Conservation (phyloP, 164 flowering plant species). For the Kingdonia uniflora region DNA sequence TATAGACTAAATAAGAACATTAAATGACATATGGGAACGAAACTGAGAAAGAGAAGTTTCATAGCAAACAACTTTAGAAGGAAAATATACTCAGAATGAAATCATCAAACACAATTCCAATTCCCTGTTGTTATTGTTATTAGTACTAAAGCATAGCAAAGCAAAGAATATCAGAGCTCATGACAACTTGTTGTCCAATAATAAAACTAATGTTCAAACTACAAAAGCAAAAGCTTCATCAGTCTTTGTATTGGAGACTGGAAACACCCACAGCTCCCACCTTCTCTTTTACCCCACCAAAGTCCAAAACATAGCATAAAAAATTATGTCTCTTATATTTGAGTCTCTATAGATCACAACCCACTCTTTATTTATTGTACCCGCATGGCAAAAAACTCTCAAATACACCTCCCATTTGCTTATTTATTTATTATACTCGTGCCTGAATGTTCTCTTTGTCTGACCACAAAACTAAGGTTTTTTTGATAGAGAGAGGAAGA, state of each 20-base stretch:
- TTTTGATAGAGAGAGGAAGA: constrained; percentile 10
- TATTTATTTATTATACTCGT: constrained; percentile 24
- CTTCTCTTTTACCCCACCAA: constrained; percentile 12
- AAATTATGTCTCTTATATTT: constrained; percentile 4
- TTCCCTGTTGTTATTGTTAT: constrained; percentile 2
- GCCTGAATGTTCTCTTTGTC: constrained; percentile 28
- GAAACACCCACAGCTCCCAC: constrained; percentile 31
- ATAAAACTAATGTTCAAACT: constrained; percentile 19
- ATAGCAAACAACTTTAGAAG: too few relatives aligned
- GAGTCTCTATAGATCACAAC: constrained; percentile 37
- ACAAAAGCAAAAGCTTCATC: constrained; percentile 63
- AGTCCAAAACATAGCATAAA: neutral
- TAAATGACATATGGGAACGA: constrained; percentile 54
- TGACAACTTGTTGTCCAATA: constrained; percentile 17
- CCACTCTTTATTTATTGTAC: constrained; percentile 29
- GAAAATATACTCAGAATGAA: too few relatives aligned
- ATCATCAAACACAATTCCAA: constrained; percentile 42
- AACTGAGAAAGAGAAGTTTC: constrained; percentile 57
- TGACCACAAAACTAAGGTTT: constrained; percentile 24
- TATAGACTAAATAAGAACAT: neutral
- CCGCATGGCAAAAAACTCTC: constrained; percentile 37
- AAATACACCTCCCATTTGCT: constrained; percentile 6
- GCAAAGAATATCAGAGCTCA: constrained; percentile 43
- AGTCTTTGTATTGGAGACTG: constrained; percentile 74
- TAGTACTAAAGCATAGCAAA: constrained; percentile 40